These are phyloP conservation scores for Picea sitchensis DNA, from an alignment of 75 land plant genomes.

Conservation along the genomic window DNA sequence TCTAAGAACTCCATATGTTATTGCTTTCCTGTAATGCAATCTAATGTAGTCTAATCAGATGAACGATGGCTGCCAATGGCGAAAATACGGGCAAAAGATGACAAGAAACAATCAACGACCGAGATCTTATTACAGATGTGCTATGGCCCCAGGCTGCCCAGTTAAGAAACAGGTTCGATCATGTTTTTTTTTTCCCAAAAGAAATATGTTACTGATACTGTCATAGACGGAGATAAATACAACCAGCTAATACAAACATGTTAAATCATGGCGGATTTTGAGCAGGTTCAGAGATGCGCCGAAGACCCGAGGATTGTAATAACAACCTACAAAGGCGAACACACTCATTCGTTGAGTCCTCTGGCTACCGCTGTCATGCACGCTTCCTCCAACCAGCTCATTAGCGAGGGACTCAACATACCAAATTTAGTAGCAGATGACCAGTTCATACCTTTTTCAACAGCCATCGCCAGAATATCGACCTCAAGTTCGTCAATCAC, in stretches of 20 bases:
- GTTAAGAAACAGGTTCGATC: conserved; percentile 39
- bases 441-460: not conserved
- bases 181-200: no score
- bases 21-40: not conserved
- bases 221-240: no score
- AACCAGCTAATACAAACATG: not conserved
- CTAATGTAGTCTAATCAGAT: not conserved
- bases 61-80: conserved; percentile 40
- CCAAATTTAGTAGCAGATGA: not conserved
- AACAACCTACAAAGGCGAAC: not conserved
- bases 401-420: not conserved
- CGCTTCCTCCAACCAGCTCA: not conserved
- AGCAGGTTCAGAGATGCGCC: not conserved
- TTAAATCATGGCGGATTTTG: no score
- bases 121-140: conserved; percentile 41
- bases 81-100: conserved; percentile 47
- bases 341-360: not conserved
- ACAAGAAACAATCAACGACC: conserved; percentile 41
- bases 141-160: conserved; percentile 27
- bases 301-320: not conserved
- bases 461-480: not conserved
- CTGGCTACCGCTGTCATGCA: not conserved
- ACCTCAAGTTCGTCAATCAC: not conserved
- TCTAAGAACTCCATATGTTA: no score
- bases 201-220: no score